These are phyloP conservation scores for Amauroascus verrucosus DNA, from an alignment of 2,329 filamentous ascomycete genomes.

Conservation along the genomic window DNA sequence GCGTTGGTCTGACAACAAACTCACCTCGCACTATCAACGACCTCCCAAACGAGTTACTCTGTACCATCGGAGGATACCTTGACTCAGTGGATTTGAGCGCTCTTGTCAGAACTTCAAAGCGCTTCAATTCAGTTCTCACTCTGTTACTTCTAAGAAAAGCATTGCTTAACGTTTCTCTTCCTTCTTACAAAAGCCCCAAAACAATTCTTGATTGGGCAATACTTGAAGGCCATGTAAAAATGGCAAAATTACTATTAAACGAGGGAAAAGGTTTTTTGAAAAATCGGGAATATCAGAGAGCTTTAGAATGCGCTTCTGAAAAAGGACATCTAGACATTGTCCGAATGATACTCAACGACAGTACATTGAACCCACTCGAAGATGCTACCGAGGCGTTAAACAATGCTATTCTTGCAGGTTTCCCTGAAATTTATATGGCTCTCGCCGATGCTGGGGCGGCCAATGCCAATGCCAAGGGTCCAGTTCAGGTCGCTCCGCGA, in stretches of 20 bases:
- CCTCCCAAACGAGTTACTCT: slow-evolving; percentile 1
- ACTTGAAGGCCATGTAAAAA: no score
- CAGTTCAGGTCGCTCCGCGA: no score
- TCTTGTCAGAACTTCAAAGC: slow-evolving; percentile 6
- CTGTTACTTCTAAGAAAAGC: not conserved
- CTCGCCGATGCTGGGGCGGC: not conserved
- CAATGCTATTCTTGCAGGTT: not conserved
- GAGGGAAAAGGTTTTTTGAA: no score
- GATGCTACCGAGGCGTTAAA: not conserved
- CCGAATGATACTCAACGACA: slow-evolving; percentile 2
- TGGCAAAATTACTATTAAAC: no score
- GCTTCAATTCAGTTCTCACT: not conserved
- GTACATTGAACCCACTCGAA: not conserved
- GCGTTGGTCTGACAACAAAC: not conserved
- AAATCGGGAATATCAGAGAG: no score
- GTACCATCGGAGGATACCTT: not conserved
- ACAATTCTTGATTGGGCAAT: no score
- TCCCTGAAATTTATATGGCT: not conserved
- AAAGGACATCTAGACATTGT: not conserved
- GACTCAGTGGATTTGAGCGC: not conserved
- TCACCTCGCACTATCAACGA: not conserved
- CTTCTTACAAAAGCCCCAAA: not conserved
- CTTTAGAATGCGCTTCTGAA: not conserved
- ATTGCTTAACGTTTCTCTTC: no score
- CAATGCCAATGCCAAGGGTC: not conserved